Percentiles rank a stretch among this genome's conserved stretches.
Conservation (phyloP, 1,284 basidiomycete genomes). For the Boletus sp. region DNA sequence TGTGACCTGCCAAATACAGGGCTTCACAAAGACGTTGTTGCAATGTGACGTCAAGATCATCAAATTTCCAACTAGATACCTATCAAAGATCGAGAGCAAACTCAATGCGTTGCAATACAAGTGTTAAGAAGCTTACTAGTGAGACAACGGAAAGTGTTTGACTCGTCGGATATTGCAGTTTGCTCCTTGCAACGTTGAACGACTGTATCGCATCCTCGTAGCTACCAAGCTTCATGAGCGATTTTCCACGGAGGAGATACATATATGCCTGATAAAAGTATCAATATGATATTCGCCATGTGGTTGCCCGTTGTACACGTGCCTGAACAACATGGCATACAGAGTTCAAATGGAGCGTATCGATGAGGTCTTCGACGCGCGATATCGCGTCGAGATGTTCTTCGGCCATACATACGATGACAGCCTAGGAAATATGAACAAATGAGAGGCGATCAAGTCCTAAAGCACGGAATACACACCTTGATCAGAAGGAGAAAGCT, state of each 20-base stretch:
- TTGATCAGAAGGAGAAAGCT: neutral
- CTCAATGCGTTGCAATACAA: neutral
- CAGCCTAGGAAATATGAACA: neutral
- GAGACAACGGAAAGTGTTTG: neutral
- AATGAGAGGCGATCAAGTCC: neutral
- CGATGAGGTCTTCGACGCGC: neutral
- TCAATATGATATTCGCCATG: neutral
- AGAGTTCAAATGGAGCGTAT: neutral
- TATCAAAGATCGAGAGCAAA: neutral
- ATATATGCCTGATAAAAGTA: neutral
- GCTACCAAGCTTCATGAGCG: neutral
- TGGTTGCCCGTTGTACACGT: neutral
- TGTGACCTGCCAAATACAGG: neutral
- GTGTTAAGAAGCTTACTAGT: neutral
- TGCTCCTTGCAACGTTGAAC: neutral
- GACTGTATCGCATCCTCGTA: slow-evolving; percentile 1
- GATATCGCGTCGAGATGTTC: neutral
- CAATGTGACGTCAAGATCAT: slow-evolving; percentile 1
- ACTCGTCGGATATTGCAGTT: neutral
- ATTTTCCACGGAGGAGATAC: neutral
- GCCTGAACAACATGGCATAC: neutral
- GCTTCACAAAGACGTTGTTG: slow-evolving; percentile 2
- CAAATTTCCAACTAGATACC: slow-evolving; percentile 12
- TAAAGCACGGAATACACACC: neutral
- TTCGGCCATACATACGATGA: neutral